Base-by-base conservation (phyloP, 148 eudicot genomes). In the Hydrangea macrophylla region DNA sequence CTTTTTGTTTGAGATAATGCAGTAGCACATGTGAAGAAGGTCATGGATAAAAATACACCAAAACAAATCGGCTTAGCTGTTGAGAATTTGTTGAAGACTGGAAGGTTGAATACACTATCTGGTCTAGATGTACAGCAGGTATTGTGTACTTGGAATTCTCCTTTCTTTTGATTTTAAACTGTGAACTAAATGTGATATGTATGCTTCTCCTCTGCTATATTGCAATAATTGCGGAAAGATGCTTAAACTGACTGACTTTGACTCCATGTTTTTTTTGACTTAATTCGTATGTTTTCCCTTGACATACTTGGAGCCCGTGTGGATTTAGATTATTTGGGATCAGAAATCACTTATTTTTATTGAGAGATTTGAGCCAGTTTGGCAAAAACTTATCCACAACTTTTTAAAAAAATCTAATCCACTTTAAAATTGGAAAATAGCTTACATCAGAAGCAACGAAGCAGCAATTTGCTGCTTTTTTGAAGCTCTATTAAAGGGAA, bases 111-210 rank as follows among this genome's bases (percentile, higher is more conserved):
- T 67, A 82, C 96, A 42, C 78, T 77, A 64, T 76, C 88, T 20
- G 81, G 91, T 66, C 78, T 94, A 40, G 98, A 94, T 74, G 77
- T 94, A 55, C 95, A 79, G 71, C 97, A 94, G 98, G 98, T 94
- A 85, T 50, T 9, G 54, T 66, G 51, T 60, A 17, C 66, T 60
- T 23, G 6, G 25, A 27, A 62, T 60, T 73, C 48, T 40, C 8
- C 63, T 65, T 7, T 57, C 15, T 51, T 51, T 48, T 2, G 2
- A 24, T 65, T 22, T 32, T 22, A 15, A 65, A 22, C n/a, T n/a
- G n/a, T n/a, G n/a, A 6, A 45, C 26, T 15, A 8, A 35, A 48
- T 17, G 5, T 48, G 53, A 17, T 18, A 48, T 5, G 23, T 48
- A 15, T 42, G 11, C 48, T 42, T 42, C 17, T n/a, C n/a, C n/a